Percentiles rank a stretch among this genome's conserved stretches.
Evolutionary conservation across 2,329 filamentous ascomycete genomes (phyloP).

Genomic region (Grosmannia serpens): DNA sequence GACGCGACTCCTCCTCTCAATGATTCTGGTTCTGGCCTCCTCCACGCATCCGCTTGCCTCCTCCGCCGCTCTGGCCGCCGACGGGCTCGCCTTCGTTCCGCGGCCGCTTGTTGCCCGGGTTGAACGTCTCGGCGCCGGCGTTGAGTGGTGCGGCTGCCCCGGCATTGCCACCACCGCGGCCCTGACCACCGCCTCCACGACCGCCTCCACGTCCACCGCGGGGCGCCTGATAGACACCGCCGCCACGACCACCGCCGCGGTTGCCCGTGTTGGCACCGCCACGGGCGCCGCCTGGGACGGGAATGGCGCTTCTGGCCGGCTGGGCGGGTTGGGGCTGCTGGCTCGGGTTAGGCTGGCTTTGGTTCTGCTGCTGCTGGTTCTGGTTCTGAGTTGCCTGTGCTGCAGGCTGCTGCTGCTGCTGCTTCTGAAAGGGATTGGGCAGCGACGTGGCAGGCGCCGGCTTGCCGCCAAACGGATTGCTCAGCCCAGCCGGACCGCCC

Average conservation of each 20-base stretch:
- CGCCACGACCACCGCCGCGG: constrained; percentile 11
- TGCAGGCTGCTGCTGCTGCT: background rate
- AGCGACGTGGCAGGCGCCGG: background rate
- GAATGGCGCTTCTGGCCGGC: constrained; percentile 10
- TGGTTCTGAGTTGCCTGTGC: background rate
- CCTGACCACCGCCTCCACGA: constrained; percentile 12
- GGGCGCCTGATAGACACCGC: constrained; percentile 18
- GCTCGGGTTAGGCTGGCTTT: background rate
- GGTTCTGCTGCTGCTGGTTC: constrained; percentile 6
- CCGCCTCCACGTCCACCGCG: constrained; percentile 16
- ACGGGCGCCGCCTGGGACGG: constrained; percentile 13
- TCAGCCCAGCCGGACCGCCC: background rate
- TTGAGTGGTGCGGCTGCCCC: constrained; percentile 30
- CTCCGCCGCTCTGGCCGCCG: constrained; percentile 11
- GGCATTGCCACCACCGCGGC: constrained; percentile 15
- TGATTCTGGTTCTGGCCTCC: constrained; percentile 9
- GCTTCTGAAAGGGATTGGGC: constrained; percentile 13
- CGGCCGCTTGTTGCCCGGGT: constrained; percentile 36
- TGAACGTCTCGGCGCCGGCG: constrained; percentile 28
- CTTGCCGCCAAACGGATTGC: constrained; percentile 9
- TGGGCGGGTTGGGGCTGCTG: constrained; percentile 9
- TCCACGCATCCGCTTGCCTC: constrained; percentile 26
- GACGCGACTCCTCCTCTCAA: background rate
- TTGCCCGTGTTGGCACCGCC: constrained; percentile 10
- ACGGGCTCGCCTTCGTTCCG: constrained; percentile 34